Percentiles rank a stretch among this genome's conserved stretches.
These are phyloP conservation scores for Rhizopus sp. DNA, from an alignment of 371 early-diverging fungal species.

Conservation along the genomic window DNA sequence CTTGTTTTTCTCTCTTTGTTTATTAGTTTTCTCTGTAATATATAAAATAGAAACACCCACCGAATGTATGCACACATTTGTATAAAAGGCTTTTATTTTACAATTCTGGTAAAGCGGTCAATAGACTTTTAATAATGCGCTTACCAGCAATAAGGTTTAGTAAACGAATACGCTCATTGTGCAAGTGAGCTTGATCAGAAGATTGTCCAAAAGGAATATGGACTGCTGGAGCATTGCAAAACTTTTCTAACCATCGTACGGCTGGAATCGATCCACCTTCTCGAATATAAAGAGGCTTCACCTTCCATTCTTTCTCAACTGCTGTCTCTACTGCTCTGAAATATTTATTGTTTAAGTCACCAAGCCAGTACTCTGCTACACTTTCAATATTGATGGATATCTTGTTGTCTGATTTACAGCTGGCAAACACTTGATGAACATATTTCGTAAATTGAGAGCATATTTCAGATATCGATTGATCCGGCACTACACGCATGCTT, in stretches of 20 bases:
- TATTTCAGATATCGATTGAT: constrained; percentile 71
- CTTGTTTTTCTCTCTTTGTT: not conserved
- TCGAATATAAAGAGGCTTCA: constrained; percentile 65
- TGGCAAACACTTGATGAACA: constrained; percentile 56
- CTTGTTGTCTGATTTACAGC: constrained; percentile 52
- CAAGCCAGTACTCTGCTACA: constrained; percentile 82
- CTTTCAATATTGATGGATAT: constrained; percentile 58
- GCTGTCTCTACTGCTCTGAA: constrained; percentile 71
- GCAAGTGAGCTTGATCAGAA: constrained; percentile 82
- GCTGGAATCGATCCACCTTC: constrained; percentile 88
- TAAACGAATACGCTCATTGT: constrained; percentile 76
- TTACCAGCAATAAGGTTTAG: constrained; percentile 72
- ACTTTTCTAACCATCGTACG: constrained; percentile 78
- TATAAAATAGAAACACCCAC: too few species aligned
- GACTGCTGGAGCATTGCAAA: constrained; percentile 70
- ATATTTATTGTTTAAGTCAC: constrained; percentile 65
- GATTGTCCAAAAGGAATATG: constrained; percentile 85
- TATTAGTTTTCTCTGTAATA: not conserved
- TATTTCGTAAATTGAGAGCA: constrained; percentile 55
- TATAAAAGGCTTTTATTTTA: constrained; percentile 5
- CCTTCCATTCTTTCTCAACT: constrained; percentile 69
- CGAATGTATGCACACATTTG: not conserved
- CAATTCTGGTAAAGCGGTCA: constrained; percentile 17
- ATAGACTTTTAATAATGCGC: constrained; percentile 57
- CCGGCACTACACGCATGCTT: constrained; percentile 84